phyloP scores from a whole-genome alignment of 192 early-diverging fungal genomes.

The Gaertneriomyces sp. region DNA sequence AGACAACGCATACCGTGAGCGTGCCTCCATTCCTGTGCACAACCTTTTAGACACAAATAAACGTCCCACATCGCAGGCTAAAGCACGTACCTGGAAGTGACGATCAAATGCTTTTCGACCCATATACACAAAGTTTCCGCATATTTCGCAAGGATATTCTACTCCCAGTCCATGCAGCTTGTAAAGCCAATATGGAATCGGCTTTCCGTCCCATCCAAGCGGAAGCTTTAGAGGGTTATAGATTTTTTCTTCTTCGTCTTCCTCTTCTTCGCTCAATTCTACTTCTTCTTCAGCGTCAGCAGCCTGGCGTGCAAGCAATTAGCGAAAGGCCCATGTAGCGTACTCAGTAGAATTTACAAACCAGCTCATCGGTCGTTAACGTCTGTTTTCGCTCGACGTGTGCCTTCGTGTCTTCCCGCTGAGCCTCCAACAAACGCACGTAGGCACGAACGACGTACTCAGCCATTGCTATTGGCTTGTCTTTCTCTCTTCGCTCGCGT shows the following conservation, averaged over 20 bases:
- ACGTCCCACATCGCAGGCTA: not conserved
- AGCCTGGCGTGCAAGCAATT: not conserved
- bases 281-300: slow-evolving; percentile 31
- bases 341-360: not conserved
- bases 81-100: slow-evolving; percentile 71
- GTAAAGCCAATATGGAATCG: slow-evolving; percentile 98
- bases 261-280: slow-evolving; percentile 66
- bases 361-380: slow-evolving; percentile 79
- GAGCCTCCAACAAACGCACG: slow-evolving; percentile 27
- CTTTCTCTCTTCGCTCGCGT: slow-evolving; percentile 51
- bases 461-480: slow-evolving; percentile 49
- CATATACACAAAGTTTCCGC: slow-evolving; percentile 91
- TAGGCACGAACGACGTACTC: slow-evolving; percentile 64
- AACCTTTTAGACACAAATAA: not conserved
- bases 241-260: slow-evolving; percentile 79
- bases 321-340: not conserved
- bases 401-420: slow-evolving; percentile 74
- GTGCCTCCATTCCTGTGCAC: slow-evolving; percentile 77
- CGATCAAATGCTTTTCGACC: slow-evolving; percentile 94
- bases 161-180: slow-evolving; percentile 94
- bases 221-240: slow-evolving; percentile 97
- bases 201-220: slow-evolving; percentile 97
- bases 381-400: slow-evolving; percentile 91
- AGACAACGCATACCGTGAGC: slow-evolving; percentile 89
- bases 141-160: slow-evolving; percentile 95